Percentiles rank a stretch among this genome's conserved stretches.
Conservation (phyloP, 306 rosid species). For the Alnus rubra region DNA sequence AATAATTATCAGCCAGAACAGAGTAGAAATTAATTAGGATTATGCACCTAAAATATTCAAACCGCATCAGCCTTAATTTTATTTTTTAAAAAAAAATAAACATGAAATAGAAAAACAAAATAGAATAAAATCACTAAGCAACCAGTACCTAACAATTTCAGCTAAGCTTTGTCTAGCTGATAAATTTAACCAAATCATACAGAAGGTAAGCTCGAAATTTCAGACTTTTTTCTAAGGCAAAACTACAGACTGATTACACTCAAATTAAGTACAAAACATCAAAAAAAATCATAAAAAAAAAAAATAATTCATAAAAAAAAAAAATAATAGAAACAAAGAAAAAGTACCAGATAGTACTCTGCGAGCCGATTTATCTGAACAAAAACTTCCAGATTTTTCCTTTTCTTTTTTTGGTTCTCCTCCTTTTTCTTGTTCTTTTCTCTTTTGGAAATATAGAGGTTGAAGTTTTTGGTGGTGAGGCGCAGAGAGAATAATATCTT, state of each 20-base stretch:
- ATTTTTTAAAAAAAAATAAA: background rate
- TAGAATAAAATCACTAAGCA: background rate
- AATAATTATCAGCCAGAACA: background rate
- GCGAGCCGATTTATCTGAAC: constrained; percentile 14
- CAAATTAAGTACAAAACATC: background rate
- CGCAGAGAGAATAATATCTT: constrained; percentile 59
- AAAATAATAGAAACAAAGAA: background rate
- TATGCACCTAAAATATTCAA: background rate
- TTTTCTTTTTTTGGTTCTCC: too few species aligned
- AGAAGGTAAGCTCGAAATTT: background rate
- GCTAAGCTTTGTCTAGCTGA: background rate
- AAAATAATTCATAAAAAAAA: background rate
- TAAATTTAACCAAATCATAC: background rate
- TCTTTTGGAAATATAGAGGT: constrained; percentile 11
- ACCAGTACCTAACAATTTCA: background rate
- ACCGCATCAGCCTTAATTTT: background rate
- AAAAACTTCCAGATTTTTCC: background rate
- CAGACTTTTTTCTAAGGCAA: background rate
- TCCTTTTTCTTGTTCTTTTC: background rate
- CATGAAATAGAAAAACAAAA: background rate
- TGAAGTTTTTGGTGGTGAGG: constrained; percentile 8
- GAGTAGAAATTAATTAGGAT: background rate
- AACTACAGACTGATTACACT: background rate
- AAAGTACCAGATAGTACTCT: constrained; percentile 24
- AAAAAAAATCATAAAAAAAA: background rate